Evolutionary conservation across 495 filamentous ascomycete species (phyloP).

Genomic region (Penicillium egyptiacum): DNA sequence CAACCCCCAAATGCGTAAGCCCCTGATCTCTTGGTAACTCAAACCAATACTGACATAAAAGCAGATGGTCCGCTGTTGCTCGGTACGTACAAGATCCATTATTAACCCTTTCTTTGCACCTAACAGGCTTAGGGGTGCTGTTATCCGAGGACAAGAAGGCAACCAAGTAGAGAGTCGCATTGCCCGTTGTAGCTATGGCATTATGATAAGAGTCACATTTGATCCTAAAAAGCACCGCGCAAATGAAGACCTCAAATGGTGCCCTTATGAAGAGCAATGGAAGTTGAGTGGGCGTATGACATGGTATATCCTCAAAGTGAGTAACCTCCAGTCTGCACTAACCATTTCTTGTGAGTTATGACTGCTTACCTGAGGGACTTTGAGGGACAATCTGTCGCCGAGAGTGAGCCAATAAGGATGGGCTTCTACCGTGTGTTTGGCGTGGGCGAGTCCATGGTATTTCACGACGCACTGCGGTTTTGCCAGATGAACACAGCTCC

Average conservation of each 20-base stretch:
- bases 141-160: slow-evolving; percentile 41
- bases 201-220: slow-evolving; percentile 27
- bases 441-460: neutral
- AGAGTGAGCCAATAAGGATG: slow-evolving; percentile 13
- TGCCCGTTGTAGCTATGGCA: slow-evolving; percentile 54
- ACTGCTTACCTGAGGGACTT: neutral
- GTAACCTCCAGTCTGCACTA: neutral
- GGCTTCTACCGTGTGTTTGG: neutral
- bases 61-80: slow-evolving; percentile 32
- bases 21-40: neutral
- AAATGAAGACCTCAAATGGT: neutral
- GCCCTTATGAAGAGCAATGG: slow-evolving; percentile 27
- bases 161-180: slow-evolving; percentile 49
- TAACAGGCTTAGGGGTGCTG: slow-evolving; percentile 47
- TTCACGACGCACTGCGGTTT: neutral
- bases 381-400: slow-evolving; percentile 7
- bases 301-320: slow-evolving; percentile 41
- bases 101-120: slow-evolving; percentile 14
- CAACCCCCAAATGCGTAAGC: slow-evolving; percentile 63
- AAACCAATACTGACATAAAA: neutral
- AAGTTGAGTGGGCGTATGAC: slow-evolving; percentile 12
- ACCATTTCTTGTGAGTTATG: neutral
- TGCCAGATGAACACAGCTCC: neutral
- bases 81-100: slow-evolving; percentile 15
- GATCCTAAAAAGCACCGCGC: slow-evolving; percentile 29